phyloP scores from a whole-genome alignment of 495 filamentous ascomycete species.

The Tuber magnatum region DNA sequence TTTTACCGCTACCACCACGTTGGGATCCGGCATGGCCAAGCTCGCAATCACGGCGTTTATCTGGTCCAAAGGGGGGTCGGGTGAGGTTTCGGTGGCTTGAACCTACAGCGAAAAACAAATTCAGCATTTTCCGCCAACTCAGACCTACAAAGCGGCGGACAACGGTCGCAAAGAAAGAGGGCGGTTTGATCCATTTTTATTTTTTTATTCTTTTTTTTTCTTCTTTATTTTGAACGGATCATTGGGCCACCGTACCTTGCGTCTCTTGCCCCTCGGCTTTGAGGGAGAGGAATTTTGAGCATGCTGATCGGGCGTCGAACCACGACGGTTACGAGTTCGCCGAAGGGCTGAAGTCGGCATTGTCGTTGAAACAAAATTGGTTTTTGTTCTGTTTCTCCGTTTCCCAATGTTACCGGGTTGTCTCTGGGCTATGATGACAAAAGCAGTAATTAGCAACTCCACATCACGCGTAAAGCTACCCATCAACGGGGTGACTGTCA shows the following conservation, averaged over 20 bases:
- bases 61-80: conserved; percentile 45
- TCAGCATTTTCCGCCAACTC: neutral
- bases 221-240: neutral
- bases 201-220: neutral
- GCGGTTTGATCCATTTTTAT: neutral
- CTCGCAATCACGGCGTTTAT: conserved; percentile 67
- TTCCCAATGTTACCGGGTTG: conserved; percentile 15
- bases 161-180: conserved; percentile 32
- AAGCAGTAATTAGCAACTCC: conserved; percentile 28
- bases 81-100: conserved; percentile 38
- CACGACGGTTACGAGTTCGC: conserved; percentile 37
- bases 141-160: conserved; percentile 22
- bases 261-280: conserved; percentile 65
- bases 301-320: conserved; percentile 45
- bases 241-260: conserved; percentile 52
- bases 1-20: conserved; percentile 55
- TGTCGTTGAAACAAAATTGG: conserved; percentile 8
- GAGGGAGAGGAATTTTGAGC: conserved; percentile 61
- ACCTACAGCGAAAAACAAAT: conserved; percentile 30
- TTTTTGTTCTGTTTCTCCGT: conserved; percentile 1
- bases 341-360: conserved; percentile 38
- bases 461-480: conserved; percentile 36
- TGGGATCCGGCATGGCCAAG: conserved; percentile 52
- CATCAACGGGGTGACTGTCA: conserved; percentile 14
- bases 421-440: conserved; percentile 19